A percentile compares a stretch with the other conserved stretches of the same genome.
Conservation (phyloP, 23 red algal genomes). For the Agarophyton chilense region DNA sequence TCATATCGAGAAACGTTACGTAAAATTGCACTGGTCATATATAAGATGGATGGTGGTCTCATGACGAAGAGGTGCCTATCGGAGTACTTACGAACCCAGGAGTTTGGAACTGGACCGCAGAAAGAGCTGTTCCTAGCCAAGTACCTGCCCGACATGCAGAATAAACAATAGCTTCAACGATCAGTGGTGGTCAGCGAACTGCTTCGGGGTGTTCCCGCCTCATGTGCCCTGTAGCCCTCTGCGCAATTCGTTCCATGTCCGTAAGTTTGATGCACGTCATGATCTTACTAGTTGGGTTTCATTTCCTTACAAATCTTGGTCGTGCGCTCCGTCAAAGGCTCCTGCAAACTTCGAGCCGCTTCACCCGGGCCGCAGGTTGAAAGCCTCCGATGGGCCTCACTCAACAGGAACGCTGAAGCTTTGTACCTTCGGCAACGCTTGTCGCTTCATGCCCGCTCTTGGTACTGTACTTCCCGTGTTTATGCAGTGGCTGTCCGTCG, state of each 20-base stretch:
- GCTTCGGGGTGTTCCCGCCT: neutral
- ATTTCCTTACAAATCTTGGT: neutral
- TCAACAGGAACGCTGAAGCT: no score
- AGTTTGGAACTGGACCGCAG: slow-evolving; percentile 60
- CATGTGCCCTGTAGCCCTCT: neutral
- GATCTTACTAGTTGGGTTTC: neutral
- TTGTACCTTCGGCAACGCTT: neutral
- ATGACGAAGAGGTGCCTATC: slow-evolving; percentile 69
- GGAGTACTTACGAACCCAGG: slow-evolving; percentile 59
- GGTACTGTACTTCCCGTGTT: neutral
- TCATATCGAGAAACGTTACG: slow-evolving; percentile 60
- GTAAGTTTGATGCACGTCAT: neutral
- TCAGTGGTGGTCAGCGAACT: neutral
- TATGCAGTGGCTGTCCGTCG: neutral
- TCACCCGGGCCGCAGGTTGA: no score
- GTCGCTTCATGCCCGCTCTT: neutral
- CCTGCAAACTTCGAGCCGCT: no score
- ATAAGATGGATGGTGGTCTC: slow-evolving; percentile 58
- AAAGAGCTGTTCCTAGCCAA: slow-evolving; percentile 61
- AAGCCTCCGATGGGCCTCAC: no score
- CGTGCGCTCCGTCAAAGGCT: no score
- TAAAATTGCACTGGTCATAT: slow-evolving; percentile 56
- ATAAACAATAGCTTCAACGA: neutral
- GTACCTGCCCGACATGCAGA: slow-evolving; percentile 20
- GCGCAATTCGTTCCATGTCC: neutral